A percentile compares a stretch with the other conserved stretches of the same genome.
Conservation (phyloP, 169 alveolate genomes). For the Pseudocohnilembus persalinus region DNA sequence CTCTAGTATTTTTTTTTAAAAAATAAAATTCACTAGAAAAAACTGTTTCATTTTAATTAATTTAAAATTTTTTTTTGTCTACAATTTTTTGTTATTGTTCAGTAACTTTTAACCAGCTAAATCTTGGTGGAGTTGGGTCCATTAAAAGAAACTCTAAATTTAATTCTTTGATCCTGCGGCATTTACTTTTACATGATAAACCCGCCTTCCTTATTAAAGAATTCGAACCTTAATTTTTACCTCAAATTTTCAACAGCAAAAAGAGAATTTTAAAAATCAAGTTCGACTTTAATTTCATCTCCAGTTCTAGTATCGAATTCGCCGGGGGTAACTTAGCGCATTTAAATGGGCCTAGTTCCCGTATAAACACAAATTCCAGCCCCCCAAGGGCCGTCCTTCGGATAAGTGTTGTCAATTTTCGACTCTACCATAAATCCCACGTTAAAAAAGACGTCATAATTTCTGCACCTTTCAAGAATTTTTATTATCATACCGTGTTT, state of each 20-base stretch:
- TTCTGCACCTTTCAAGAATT: neutral
- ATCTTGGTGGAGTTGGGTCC: neutral
- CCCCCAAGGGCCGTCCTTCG: neutral
- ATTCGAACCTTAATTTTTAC: neutral
- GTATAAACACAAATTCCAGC: neutral
- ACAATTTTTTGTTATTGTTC: too few species aligned
- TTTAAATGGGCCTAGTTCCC: neutral
- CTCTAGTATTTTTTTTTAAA: too few species aligned
- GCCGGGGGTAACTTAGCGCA: neutral
- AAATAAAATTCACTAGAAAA: too few species aligned
- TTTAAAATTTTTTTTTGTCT: too few species aligned
- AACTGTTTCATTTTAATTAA: too few species aligned
- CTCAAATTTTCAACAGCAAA: neutral
- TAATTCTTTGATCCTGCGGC: neutral
- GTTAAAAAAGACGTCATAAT: neutral
- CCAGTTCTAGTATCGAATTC: neutral
- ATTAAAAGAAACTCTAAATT: neutral
- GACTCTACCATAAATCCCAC: neutral
- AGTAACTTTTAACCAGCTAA: neutral
- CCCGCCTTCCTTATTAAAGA: neutral
- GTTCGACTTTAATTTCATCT: neutral
- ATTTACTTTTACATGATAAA: too few species aligned
- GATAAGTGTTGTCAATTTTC: neutral
- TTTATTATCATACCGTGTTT: neutral
- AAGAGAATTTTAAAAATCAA: too few species aligned